Evolutionary conservation across 495 filamentous ascomycete species (phyloP), one percentile per base, ranked within the genome.

Genomic region (Trichoderma reesei): DNA sequence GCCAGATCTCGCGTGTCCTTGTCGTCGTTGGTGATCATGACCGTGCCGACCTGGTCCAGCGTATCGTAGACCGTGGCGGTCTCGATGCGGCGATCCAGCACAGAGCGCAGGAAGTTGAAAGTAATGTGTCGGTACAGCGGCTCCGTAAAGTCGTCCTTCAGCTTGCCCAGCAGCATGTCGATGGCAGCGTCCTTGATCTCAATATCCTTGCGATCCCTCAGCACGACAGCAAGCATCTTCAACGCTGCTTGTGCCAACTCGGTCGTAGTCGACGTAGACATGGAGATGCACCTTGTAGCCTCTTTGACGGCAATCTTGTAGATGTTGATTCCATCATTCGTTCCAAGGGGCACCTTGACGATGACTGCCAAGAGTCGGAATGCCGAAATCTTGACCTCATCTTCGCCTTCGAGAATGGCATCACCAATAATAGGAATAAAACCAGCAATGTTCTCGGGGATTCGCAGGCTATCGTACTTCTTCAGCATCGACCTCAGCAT

Each of bases 1-100:
- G 93, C 92, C 41, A 93, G 76, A 69, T 96, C 92, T 48, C 93
- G 83, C 3, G 92, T 89, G 66, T 86, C 85, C 68, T 88, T 86
- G 67, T 91, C 91, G 64, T 96, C 88, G 73, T 96, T 97, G 33
- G 89, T 96, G 64, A 98, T 90, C 92, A 98, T 96, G 74, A 98
- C 87, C n/a, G 80, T 84, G 33, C 90, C 89, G 39, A 97, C 86
- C 67, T 87, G 82, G 69, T 98, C 94, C 61, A 96, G 82, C 14
- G 89, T 85, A 68, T 98, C 92, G 73, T 98, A 98, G 60, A 98
- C 86, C 59, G 89, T 85, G 1, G 92, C 84, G 59, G 95, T 91
- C 63, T 96, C 80, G 60, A 96, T 79, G 73, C 90, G 96, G 33
- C 91, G 82, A 31, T 87, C 85, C 75, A 98, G 84, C 46, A 98